Percentiles rank a stretch among this genome's conserved stretches.
These are phyloP conservation scores for Exserohilum rostratum DNA, from an alignment of 2,329 filamentous ascomycete genomes.

Conservation along the genomic window DNA sequence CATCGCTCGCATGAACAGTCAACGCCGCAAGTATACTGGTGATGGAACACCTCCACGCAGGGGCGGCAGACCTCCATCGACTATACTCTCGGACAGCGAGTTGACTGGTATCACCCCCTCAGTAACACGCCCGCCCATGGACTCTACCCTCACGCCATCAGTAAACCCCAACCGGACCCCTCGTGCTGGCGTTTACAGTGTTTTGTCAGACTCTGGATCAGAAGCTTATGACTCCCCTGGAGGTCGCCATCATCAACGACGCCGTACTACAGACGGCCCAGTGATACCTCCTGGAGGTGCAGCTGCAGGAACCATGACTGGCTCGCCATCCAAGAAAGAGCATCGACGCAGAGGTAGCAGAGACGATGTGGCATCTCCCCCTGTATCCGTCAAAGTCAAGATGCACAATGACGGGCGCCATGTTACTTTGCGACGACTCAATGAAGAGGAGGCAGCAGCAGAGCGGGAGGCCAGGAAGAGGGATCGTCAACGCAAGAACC, in stretches of 20 bases:
- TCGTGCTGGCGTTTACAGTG: conserved; percentile 40
- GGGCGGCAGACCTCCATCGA: conserved; percentile 40
- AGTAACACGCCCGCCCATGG: conserved; percentile 45
- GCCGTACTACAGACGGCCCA: conserved; percentile 34
- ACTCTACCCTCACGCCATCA: conserved; percentile 37
- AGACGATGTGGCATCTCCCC: conserved; percentile 60
- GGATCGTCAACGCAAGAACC: conserved; percentile 51
- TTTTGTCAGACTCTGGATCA: conserved; percentile 51
- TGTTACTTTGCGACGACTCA: conserved; percentile 66
- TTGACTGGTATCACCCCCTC: conserved; percentile 54
- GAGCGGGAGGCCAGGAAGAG: conserved; percentile 61
- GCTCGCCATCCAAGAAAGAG: conserved; percentile 39
- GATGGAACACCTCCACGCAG: conserved; percentile 59
- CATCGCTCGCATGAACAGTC: conserved; percentile 59
- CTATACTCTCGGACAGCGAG: conserved; percentile 53
- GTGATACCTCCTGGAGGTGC: conserved; percentile 37
- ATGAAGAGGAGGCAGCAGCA: conserved; percentile 66
- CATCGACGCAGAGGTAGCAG: conserved; percentile 37
- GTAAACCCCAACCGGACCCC: conserved; percentile 43
- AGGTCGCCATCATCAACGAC: conserved; percentile 42
- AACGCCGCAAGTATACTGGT: conserved; percentile 68
- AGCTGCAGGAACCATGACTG: conserved; percentile 33
- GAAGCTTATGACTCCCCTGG: conserved; percentile 47
- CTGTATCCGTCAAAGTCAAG: conserved; percentile 68
- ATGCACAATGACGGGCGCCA: conserved; percentile 69